These are phyloP conservation scores for Sambucus nigra DNA, from an alignment of 129 eudicot genomes.

Conservation along the genomic window DNA sequence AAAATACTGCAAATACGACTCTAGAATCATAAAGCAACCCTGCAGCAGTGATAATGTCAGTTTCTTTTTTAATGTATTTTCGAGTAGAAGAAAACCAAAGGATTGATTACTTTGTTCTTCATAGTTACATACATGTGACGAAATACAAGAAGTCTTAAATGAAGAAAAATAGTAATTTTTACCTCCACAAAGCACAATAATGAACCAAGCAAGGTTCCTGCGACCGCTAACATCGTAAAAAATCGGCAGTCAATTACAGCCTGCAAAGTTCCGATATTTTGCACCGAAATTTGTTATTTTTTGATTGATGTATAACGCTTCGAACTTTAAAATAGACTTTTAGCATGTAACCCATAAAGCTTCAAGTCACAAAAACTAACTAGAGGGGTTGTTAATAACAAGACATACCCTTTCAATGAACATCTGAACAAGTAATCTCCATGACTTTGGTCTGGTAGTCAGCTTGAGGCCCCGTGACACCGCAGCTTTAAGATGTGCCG, in stretches of 20 bases:
- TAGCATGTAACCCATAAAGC: no score
- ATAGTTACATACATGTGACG: no score
- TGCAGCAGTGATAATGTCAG: constrained; percentile 6
- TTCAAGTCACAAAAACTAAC: no score
- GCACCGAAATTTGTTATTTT: no score
- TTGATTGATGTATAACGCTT: no score
- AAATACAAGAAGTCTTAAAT: no score
- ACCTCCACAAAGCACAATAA: constrained; percentile 78
- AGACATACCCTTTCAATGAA: constrained; percentile 45
- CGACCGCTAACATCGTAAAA: constrained; percentile 58
- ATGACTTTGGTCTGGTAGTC: constrained; percentile 20
- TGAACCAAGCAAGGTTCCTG: constrained; percentile 76
- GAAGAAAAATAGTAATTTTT: no score
- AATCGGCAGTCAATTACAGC: constrained; percentile 61
- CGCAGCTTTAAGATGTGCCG: constrained; percentile 8
- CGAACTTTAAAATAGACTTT: no score
- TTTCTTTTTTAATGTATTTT: background rate
- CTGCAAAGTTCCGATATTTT: no score
- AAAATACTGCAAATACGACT: constrained; percentile 63
- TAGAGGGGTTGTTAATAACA: no score
- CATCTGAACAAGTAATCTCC: constrained; percentile 40
- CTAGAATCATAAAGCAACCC: constrained; percentile 48
- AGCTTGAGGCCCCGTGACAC: constrained; percentile 12
- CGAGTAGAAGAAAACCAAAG: background rate
- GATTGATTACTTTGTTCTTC: no score